phyloP scores from a whole-genome alignment of 139 green algal species.

The Closterium sp. region DNA sequence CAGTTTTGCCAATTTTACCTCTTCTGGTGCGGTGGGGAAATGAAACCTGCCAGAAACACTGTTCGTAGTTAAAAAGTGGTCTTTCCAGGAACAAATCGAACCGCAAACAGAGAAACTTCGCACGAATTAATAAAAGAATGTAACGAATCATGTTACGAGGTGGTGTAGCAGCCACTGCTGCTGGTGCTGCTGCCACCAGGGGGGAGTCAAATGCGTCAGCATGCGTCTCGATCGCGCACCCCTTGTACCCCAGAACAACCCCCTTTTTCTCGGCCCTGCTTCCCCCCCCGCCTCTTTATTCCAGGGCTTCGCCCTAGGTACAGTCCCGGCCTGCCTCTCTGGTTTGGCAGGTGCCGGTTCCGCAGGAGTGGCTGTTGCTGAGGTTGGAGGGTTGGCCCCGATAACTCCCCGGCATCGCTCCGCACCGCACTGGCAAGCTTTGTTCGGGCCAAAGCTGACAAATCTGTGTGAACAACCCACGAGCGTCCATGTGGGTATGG shows the following conservation, averaged over 20 bases:
- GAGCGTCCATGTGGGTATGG: too few relatives aligned
- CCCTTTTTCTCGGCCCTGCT: background rate
- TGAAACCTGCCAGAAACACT: too few relatives aligned
- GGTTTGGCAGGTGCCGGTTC: background rate
- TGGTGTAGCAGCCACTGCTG: background rate
- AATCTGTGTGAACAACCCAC: background rate
- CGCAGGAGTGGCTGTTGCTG: background rate
- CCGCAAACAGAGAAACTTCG: too few relatives aligned
- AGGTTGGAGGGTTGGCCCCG: background rate
- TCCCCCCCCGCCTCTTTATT: background rate
- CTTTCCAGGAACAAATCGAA: too few relatives aligned
- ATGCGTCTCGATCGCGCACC: background rate
- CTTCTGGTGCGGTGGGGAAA: too few relatives aligned
- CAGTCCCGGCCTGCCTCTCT: background rate
- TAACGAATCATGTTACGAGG: background rate
- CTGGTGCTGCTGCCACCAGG: background rate
- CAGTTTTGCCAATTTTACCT: too few relatives aligned
- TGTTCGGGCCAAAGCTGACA: background rate
- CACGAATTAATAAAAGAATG: background rate
- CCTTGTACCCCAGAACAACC: background rate
- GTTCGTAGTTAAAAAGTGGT: too few relatives aligned
- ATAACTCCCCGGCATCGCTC: background rate
- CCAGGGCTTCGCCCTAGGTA: background rate
- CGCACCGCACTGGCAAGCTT: background rate
- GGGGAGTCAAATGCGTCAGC: background rate